phyloP scores from a whole-genome alignment of 768 basidiomycete species.

The Russula virescens region DNA sequence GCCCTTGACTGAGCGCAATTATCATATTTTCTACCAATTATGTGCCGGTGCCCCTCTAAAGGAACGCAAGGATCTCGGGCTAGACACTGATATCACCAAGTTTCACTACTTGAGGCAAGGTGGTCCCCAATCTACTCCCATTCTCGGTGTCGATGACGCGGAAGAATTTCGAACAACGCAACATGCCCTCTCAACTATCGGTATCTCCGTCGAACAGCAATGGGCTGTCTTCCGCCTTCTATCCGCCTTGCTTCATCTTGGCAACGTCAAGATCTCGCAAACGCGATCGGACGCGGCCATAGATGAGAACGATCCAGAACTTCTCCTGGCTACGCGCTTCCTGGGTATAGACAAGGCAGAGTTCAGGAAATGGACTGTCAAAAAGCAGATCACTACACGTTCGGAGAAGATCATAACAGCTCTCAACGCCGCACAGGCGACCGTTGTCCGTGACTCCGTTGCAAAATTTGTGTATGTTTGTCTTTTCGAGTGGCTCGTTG shows the following conservation, averaged over 20 bases:
- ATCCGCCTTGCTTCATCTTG: conserved; percentile 92
- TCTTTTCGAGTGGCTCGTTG: conserved; percentile 97
- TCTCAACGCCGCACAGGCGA: conserved; percentile 82
- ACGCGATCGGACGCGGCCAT: conserved; percentile 77
- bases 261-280: conserved; percentile 89
- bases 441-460: conserved; percentile 91
- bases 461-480: conserved; percentile 99
- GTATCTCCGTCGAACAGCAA: conserved; percentile 95
- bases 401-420: conserved; percentile 92
- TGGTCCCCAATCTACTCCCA: conserved; percentile 79
- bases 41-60: conserved; percentile 93
- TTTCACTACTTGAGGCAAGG: conserved; percentile 94
- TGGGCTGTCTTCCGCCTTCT: conserved; percentile 97
- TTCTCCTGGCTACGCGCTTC: conserved; percentile 80
- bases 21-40: conserved; percentile 99
- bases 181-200: conserved; percentile 92
- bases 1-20: conserved; percentile 94
- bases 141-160: conserved; percentile 89
- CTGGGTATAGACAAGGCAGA: conserved; percentile 85
- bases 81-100: conserved; percentile 78
- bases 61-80: conserved; percentile 90
- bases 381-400: conserved; percentile 93
- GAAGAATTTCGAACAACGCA: conserved; percentile 94
- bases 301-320: conserved; percentile 74
- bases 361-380: conserved; percentile 98